Evolutionary conservation across 345 rosid species (phyloP), one percentile per base, ranked within the genome.

Genomic region (Xanthoceras sorbifolium): DNA sequence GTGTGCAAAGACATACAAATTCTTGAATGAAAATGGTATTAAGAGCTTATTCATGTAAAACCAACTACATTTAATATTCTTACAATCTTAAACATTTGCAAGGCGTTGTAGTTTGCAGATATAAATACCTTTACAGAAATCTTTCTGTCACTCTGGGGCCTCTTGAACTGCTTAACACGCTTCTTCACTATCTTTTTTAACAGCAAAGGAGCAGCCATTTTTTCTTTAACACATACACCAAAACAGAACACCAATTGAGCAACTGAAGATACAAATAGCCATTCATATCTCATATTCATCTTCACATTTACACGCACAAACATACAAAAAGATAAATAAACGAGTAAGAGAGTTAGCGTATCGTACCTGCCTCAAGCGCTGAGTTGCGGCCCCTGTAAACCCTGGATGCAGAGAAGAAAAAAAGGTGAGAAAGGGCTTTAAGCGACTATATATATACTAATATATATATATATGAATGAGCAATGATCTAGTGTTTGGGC

Each of bases 121-220:
- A n/a, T 4, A 34, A 9, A 11, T 67, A 87, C 92, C 92, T 87
- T 87, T 22, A 89, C 88, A 34, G 84, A 75, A 22, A 87, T 79
- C 86, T 87, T 87, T n/a, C 92, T 76, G 77, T 90, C 94, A 64
- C 92, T 78, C 74, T 90, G 90, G 1, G 94, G 90, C 84, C 92
- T 84, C 86, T 87, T 88, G 72, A 90, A 90, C 82, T 87, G 68
- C 89, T 90, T 87, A 66, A 76, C 83, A 29, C 92, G 83, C 91
- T 90, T 90, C 94, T 90, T 90, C 80, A 88, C 86, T 55, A 86
- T 83, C 88, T 86, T 90, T 87, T 90, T 90, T 67, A 76, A 42
- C 77, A 86, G 72, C 77, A 86, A 81, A 48, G 93, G 93, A 59
- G 85, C 91, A 1, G 89, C 91, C 94, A 90, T 90, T 79, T 70